Conservation (phyloP, 345 rosid genomes). For the Brassica nigra region DNA sequence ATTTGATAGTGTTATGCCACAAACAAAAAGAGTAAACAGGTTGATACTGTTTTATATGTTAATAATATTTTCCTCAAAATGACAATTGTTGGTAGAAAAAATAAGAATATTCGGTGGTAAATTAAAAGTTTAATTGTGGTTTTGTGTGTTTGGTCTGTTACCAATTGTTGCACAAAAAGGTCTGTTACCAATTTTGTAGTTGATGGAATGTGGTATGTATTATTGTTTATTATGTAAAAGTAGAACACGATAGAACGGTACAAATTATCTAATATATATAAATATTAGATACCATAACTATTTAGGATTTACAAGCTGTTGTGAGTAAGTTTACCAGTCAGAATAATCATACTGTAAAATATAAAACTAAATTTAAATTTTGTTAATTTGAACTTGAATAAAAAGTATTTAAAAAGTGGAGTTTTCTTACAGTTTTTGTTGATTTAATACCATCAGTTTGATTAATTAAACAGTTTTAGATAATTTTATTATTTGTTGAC, state of each 20-base stretch:
- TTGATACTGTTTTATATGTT: not conserved
- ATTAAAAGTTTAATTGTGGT: not conserved
- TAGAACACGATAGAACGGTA: not conserved
- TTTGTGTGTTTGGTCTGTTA: not conserved
- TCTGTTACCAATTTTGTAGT: not conserved
- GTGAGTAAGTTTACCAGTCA: not conserved
- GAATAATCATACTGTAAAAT: not conserved
- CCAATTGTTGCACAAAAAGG: not conserved
- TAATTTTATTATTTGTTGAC: not conserved
- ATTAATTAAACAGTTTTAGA: not conserved
- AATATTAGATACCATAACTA: not conserved
- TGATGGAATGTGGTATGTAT: not conserved
- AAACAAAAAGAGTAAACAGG: not conserved
- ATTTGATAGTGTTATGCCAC: not conserved
- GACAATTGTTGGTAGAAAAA: not conserved
- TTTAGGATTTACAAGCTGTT: no score
- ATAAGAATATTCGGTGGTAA: not conserved
- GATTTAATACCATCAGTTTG: not conserved
- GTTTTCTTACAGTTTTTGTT: not conserved
- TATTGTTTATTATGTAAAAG: not conserved
- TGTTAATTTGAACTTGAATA: not conserved
- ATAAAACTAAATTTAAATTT: not conserved
- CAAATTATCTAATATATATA: not conserved
- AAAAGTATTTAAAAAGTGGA: not conserved
- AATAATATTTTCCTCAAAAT: not conserved